Base-by-base conservation (phyloP, 129 eudicot species). In the Glebionis coronaria region DNA sequence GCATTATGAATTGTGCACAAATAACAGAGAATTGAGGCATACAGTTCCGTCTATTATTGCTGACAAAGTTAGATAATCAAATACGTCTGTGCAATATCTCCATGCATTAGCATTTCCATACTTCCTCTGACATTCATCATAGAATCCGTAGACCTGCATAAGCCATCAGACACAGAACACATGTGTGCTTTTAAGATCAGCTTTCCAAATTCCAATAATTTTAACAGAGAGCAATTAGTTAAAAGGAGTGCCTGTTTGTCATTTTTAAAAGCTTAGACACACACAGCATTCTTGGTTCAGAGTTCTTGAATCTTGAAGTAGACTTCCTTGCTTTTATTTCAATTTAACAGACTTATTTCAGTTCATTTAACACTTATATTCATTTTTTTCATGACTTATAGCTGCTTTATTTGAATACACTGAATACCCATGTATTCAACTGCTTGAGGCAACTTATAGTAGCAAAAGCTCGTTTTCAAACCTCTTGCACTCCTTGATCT, bases 31-130 rank as follows among this genome's bases (percentile, higher is more conserved):
- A 38, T 45, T 42, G 71, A 52, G 11, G 27, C 74, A 63, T 79
- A 93, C 99, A 12, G 97, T 89, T 79, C 99, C 97, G 82, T 93
- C 95, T 56, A 93, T 93, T 53, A 93, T 93, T 77, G 99, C 99
- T 46, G 99, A 93, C 20, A 93, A 75, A 69, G 99, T 93, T 49
- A 93, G 80, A 77, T 86, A 93, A 76, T 93, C 99, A 46, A 93
- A 93, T 35, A 93, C 99, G 56, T 93, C 99, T 4, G 97, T 93
- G 97, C 99, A 93, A 64, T 93, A 93, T 73, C 99, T 86, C 99
- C 97, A 93, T 16, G 97, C 99, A 82, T 93, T 93, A 49, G 99
- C 97, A 79, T 93, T 93, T 70, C 99, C 99, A 66, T 93, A 93
- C 84, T 93, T 93, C 68, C 99, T 84, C 65, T 93, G 99, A 54